phyloP scores from a whole-genome alignment of 257 asterid species.

The Salvia miltiorrhiza region DNA sequence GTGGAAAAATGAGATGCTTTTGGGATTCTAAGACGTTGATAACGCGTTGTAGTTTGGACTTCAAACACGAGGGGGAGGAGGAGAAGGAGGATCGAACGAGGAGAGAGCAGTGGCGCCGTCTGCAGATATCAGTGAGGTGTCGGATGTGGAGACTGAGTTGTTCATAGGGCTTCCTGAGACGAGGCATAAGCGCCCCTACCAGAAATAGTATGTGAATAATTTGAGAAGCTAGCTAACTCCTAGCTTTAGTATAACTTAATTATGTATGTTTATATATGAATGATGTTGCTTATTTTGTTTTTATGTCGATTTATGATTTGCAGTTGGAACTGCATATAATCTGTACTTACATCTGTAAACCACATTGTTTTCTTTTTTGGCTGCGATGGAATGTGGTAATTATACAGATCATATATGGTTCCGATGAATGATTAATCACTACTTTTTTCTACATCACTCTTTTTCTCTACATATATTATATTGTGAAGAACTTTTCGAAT shows the following conservation, averaged over 20 bases:
- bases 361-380: not conserved
- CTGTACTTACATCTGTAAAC: constrained; percentile 12
- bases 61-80: constrained; percentile 15
- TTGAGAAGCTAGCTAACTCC: not conserved
- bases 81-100: constrained; percentile 25
- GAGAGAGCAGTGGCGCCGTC: constrained; percentile 29
- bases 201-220: constrained; percentile 21
- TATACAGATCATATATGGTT: not conserved
- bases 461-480: not conserved
- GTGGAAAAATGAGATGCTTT: not conserved
- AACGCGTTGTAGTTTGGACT: constrained; percentile 36
- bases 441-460: not conserved
- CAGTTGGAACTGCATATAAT: constrained; percentile 23
- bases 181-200: constrained; percentile 43
- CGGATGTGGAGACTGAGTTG: constrained; percentile 87
- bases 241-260: constrained; percentile 15
- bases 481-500: too few species aligned
- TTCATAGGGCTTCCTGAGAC: constrained; percentile 76
- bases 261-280: constrained; percentile 2
- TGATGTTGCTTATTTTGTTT: not conserved
- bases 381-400: constrained; percentile 8
- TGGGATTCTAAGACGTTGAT: not conserved
- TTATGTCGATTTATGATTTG: not conserved
- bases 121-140: constrained; percentile 58
- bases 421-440: not conserved